These are phyloP conservation scores for Neurospora hispaniola DNA, from an alignment of 495 filamentous ascomycete genomes.

Conservation along the genomic window DNA sequence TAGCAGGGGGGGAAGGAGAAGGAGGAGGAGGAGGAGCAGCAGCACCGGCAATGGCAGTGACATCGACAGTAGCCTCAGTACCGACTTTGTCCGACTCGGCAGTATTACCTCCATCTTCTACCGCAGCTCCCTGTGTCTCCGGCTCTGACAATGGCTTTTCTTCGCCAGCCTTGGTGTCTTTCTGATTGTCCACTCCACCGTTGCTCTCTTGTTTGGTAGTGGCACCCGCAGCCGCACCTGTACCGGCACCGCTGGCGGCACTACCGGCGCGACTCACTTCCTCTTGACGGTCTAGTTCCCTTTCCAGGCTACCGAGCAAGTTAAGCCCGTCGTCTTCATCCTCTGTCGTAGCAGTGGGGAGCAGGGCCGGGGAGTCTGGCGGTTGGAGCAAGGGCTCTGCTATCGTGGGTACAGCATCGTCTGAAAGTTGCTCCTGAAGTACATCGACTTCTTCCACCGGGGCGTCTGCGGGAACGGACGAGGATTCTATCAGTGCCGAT, in stretches of 20 bases:
- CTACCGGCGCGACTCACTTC: constrained; percentile 7
- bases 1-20: neutral
- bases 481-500: neutral
- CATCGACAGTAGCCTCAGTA: neutral
- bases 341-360: constrained; percentile 7
- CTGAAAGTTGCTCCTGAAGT: neutral
- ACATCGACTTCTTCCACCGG: neutral
- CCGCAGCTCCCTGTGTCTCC: neutral
- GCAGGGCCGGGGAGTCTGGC: constrained; percentile 12
- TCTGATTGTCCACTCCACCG: neutral
- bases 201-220: neutral
- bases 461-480: neutral
- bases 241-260: neutral
- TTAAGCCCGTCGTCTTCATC: constrained; percentile 22
- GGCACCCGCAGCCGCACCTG: neutral
- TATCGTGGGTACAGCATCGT: neutral
- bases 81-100: neutral
- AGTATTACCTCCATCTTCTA: neutral
- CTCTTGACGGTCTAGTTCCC: constrained; percentile 22
- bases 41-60: neutral
- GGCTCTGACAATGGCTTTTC: neutral
- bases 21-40: neutral
- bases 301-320: constrained; percentile 21
- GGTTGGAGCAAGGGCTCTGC: constrained; percentile 1
- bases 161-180: neutral